phyloP scores from a whole-genome alignment of 176 grass and related monocot species.

The Stipa capillata region DNA sequence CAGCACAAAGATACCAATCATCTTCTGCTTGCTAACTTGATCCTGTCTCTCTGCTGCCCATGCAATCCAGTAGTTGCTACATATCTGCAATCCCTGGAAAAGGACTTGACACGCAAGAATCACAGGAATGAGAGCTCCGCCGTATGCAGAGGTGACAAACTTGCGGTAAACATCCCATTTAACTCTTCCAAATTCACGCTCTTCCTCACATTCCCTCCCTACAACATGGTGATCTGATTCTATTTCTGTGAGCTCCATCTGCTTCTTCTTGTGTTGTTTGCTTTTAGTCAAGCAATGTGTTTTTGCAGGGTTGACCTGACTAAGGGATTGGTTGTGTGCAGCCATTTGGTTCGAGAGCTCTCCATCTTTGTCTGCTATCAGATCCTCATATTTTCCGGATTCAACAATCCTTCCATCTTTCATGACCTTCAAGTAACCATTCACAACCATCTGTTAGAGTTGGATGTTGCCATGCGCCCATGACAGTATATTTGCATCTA shows the following conservation, averaged over 20 bases:
- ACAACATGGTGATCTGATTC: constrained; percentile 26
- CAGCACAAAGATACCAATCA: constrained; percentile 62
- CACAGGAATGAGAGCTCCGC: constrained; percentile 52
- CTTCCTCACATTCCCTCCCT: constrained; percentile 50
- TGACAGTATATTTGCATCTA: background rate
- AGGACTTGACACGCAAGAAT: constrained; percentile 66
- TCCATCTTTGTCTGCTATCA: constrained; percentile 44
- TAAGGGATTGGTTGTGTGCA: constrained; percentile 63
- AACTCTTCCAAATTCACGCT: constrained; percentile 71
- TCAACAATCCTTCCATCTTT: constrained; percentile 77
- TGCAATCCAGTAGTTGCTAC: constrained; percentile 89
- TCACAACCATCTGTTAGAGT: background rate
- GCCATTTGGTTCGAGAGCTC: constrained; percentile 64
- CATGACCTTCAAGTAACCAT: constrained; percentile 53
- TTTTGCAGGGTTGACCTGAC: constrained; percentile 50
- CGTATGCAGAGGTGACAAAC: constrained; percentile 71
- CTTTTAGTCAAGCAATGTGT: constrained; percentile 15
- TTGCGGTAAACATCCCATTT: constrained; percentile 76
- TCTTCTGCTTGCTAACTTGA: constrained; percentile 55
- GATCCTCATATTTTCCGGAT: constrained; percentile 76
- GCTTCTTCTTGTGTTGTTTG: constrained; percentile 29
- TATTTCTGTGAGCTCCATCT: constrained; percentile 35
- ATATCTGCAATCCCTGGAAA: constrained; percentile 80
- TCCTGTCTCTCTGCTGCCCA: constrained; percentile 65
- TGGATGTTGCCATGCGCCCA: background rate